Evolutionary conservation across 78 protist genomes (phyloP).

Genomic region (Cavenderia fasciculata): DNA sequence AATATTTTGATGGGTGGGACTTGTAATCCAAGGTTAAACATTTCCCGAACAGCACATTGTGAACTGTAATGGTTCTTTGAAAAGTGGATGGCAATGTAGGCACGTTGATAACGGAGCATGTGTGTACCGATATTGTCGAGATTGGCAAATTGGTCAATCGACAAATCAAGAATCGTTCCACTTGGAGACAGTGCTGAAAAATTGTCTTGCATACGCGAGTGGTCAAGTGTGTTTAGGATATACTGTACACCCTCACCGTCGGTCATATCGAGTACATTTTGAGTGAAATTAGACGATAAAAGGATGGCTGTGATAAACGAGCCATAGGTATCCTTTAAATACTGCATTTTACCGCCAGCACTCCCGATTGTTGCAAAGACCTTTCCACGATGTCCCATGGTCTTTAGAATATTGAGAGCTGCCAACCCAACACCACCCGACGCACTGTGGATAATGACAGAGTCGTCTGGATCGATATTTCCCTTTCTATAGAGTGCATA

Average conservation of each 20-base stretch:
- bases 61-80: too few species aligned
- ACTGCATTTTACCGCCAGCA: too few species aligned
- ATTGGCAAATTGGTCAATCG: neutral
- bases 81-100: too few species aligned
- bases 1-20: too few species aligned
- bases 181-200: neutral
- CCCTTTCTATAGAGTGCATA: neutral
- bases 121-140: too few species aligned
- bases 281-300: too few species aligned
- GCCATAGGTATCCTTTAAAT: too few species aligned
- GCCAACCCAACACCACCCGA: slow-evolving; percentile 19
- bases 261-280: too few species aligned
- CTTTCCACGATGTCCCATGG: neutral
- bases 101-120: too few species aligned
- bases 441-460: slow-evolving; percentile 17
- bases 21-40: too few species aligned
- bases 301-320: too few species aligned
- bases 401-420: slow-evolving; percentile 9
- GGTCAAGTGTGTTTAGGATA: neutral
- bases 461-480: neutral
- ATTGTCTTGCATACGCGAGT: neutral
- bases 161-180: slow-evolving; percentile 46
- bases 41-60: too few species aligned
- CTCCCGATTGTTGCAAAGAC: neutral
- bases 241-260: neutral